Base-by-base conservation (phyloP, 2,329 filamentous ascomycete genomes). In the Colletotrichum camelliae region DNA sequence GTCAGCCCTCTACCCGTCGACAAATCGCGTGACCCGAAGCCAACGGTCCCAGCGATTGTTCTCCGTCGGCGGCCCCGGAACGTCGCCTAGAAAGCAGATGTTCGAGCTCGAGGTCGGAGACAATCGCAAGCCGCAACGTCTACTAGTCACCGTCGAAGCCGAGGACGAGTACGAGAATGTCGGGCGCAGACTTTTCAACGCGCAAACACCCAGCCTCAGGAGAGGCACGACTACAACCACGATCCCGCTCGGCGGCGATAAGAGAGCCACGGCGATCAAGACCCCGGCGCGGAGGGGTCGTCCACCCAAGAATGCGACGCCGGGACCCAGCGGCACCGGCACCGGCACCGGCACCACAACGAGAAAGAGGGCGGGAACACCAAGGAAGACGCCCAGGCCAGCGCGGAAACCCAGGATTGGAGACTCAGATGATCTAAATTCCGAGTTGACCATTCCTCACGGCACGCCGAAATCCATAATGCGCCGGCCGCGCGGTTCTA, bases 41-140 rank as follows among this genome's bases (percentile, higher is more conserved):
- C 85, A 86, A 61, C 82, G 83, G 21, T 84, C 86, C 15, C 81
- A 82, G 75, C 81, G 83, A 33, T 84, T 87, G 77, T 75, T 83
- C 27, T 83, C 86, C 37, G 80, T 86, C 72, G 80, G 77, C 48
- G 75, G 77, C 29, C 61, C 55, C 33, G 77, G 77, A 21, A 80
- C 80, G 18, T 91, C 90, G 57, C 90, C 90, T 52, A 85, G 89
- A 65, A 91, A 90, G 83, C 89, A 88, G 79, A 90, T 85, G 60
- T 91, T 91, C 77, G 87, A 91, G 81, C 86, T 91, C 39, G 89
- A 91, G 77, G 88, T 90, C 31, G 89, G 90, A 62, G 84, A 88
- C 78, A 84, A 85, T 48, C 81, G 81, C 61, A 86, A 89, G 62
- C 89, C 90, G 4, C 89, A 91, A 80, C 87, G 85, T 73, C 84